These are phyloP conservation scores for Colletotrichum incanum DNA, from an alignment of 2,329 filamentous ascomycete genomes.

Conservation along the genomic window DNA sequence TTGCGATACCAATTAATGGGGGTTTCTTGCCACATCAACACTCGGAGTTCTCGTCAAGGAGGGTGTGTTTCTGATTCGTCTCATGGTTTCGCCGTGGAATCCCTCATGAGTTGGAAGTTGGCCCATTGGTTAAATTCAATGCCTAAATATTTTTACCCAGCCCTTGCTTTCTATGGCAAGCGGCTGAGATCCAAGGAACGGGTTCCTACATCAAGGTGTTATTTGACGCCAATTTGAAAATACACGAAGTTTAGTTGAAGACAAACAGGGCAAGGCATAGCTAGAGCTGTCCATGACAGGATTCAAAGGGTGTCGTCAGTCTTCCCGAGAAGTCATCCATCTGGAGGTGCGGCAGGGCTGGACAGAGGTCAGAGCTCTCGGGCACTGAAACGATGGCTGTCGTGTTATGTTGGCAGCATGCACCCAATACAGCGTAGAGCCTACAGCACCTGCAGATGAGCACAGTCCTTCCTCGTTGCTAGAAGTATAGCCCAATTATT, in stretches of 20 bases:
- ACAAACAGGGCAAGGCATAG: background rate
- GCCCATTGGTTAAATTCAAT: background rate
- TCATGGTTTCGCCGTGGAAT: background rate
- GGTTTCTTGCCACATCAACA: slow-evolving; percentile 12
- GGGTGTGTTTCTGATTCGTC: slow-evolving; percentile 19
- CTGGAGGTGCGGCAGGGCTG: slow-evolving; percentile 23
- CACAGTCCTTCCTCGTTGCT: slow-evolving; percentile 21
- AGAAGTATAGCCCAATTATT: slow-evolving; percentile 5
- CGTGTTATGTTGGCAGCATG: slow-evolving; percentile 26
- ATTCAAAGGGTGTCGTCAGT: slow-evolving; percentile 22
- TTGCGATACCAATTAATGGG: slow-evolving; percentile 39
- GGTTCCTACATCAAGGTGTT: background rate
- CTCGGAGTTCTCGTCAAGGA: background rate
- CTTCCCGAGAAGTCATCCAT: background rate
- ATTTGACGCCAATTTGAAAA: background rate
- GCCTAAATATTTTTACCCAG: background rate
- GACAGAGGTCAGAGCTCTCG: slow-evolving; percentile 35
- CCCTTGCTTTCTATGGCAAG: background rate
- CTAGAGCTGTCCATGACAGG: slow-evolving; percentile 14
- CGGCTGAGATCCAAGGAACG: background rate
- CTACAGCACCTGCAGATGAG: slow-evolving; percentile 4
- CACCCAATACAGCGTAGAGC: background rate
- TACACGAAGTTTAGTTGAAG: background rate
- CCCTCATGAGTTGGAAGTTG: background rate
- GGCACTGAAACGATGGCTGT: slow-evolving; percentile 37